Evolutionary conservation across 345 rosid species (phyloP).

Genomic region (Gossypium arboreum): DNA sequence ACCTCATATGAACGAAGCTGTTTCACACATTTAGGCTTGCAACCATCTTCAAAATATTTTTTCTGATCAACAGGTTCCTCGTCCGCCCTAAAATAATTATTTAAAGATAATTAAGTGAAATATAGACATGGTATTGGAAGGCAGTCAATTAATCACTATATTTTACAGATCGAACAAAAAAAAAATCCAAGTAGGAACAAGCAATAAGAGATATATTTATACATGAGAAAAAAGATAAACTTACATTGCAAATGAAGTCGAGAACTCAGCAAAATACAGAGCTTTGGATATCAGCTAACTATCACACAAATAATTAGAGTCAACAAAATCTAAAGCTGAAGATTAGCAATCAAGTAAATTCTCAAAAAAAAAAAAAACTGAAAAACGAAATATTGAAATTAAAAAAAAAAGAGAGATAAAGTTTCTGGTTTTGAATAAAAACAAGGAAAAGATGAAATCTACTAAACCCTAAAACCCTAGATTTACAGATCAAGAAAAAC

Average conservation of each 20-base stretch:
- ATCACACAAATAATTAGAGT: not conserved
- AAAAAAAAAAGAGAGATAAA: not conserved
- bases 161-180: not conserved
- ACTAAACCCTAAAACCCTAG: conserved; percentile 9
- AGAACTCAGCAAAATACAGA: not conserved
- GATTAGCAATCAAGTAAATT: not conserved
- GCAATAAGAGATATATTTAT: not conserved
- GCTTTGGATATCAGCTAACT: not conserved
- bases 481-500: conserved; percentile 5
- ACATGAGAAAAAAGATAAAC: not conserved
- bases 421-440: not conserved
- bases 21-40: conserved; percentile 67
- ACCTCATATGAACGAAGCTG: conserved; percentile 51
- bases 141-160: not conserved
- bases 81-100: conserved; percentile 44
- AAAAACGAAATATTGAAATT: not conserved
- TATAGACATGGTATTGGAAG: not conserved
- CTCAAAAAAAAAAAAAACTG: no score
- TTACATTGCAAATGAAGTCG: conserved; percentile 1
- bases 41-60: conserved; percentile 53
- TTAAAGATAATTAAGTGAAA: not conserved
- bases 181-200: not conserved
- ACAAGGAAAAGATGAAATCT: not conserved
- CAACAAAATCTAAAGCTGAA: not conserved
- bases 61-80: conserved; percentile 60